These are phyloP conservation scores for Rasamsonia emersonii DNA, from an alignment of 2,329 filamentous ascomycete genomes.

Conservation along the genomic window DNA sequence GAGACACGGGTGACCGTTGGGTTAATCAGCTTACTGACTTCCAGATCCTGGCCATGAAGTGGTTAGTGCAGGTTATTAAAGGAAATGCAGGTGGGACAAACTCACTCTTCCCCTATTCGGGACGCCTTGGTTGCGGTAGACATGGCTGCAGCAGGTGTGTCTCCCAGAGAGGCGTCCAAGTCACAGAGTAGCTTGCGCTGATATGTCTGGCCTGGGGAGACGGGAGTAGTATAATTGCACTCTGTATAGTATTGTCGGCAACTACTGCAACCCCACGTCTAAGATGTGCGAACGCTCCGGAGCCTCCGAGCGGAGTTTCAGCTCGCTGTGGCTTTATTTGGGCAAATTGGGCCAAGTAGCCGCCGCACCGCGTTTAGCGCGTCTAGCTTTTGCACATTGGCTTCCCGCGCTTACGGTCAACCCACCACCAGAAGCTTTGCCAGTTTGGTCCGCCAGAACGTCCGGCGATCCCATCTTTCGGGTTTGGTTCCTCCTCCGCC, in stretches of 20 bases:
- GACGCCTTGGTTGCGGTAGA: constrained; percentile 57
- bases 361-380: constrained; percentile 16
- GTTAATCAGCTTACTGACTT: constrained; percentile 56
- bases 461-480: background rate
- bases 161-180: no score
- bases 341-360: constrained; percentile 3
- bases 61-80: constrained; percentile 14
- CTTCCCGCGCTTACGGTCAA: constrained; percentile 9
- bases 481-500: no score
- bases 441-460: constrained; percentile 2
- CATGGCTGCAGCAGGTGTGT: no score
- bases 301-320: no score
- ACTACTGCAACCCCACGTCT: no score
- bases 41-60: constrained; percentile 61
- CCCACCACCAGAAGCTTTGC: constrained; percentile 3
- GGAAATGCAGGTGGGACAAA: constrained; percentile 11
- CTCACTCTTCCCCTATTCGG: constrained; percentile 67
- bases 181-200: constrained; percentile 3
- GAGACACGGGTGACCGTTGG: no score
- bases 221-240: background rate
- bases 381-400: constrained; percentile 8
- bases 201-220: background rate
- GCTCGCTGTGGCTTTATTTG: constrained; percentile 4
- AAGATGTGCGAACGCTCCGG: constrained; percentile 6
- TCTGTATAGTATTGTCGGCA: no score